Base-by-base conservation (phyloP, 116 monocot species). In the Phalaenopsis hybrid region DNA sequence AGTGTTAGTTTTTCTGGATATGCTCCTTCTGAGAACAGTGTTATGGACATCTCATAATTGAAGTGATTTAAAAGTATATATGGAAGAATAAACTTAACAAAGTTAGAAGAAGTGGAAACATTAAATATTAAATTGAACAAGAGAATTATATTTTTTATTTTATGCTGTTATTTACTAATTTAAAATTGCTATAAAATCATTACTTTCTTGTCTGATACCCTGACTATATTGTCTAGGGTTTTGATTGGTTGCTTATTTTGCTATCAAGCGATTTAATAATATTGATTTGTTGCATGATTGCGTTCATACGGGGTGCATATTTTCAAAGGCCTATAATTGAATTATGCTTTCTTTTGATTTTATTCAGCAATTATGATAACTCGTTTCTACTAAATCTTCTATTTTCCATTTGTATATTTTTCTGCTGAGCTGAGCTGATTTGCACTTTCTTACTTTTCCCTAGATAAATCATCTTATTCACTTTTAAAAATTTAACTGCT, bases 401-500 rank as follows among this genome's bases (percentile, higher is more conserved):
- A 2, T 75, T 75, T 44, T 49, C 28, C 28, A 52, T 77, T 77
- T 50, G 12, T 52, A 51, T 31, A 77, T 51, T 52, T 3, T 6
- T 77, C 52, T 77, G 28, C 28, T 28, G 28, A 28, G 49, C 12
- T 9, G 0, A 77, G 51, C 51, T 77, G 51, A 45, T 80, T 73
- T 58, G 44, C 18, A 67, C 79, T 44, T 34, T 9, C 12, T 44
- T 74, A 31, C 50, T 74, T 74, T 74, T 17, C 37, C 1, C 2
- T 15, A 44, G 23, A 76, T 37, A 77, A 44, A 13, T 15, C 48
- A 50, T 80, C 49, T 81, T 25, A 48, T 17, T 81, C 49, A 18
- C 76, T 78, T 51, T 77, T 82, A 58, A 77, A 65, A 15, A n/a
- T 57, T 79, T 33, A 3, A 80, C 15, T 88, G 85, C 84, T 95